These are phyloP conservation scores for Tanozyma kutaoensis DNA, from an alignment of 805 yeast species.

Conservation along the genomic window DNA sequence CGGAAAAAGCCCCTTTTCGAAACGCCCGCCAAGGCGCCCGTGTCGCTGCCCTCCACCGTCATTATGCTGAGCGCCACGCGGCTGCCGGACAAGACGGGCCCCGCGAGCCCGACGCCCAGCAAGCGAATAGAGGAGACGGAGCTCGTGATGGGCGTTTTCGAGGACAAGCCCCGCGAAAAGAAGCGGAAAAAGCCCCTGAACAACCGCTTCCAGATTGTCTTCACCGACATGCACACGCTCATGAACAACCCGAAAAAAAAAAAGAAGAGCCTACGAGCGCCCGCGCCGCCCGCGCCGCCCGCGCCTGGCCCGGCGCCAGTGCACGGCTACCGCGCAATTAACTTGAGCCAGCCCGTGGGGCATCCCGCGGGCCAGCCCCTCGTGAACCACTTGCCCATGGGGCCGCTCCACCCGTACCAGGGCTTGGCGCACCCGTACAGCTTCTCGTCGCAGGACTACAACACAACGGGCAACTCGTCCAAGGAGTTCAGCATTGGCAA, in stretches of 20 bases:
- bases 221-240: slow-evolving; percentile 9
- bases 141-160: slow-evolving; percentile 26
- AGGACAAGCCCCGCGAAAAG: slow-evolving; percentile 10
- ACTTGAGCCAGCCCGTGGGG: too few relatives aligned
- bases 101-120: slow-evolving; percentile 27
- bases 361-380: too few relatives aligned
- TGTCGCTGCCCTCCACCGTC: slow-evolving; percentile 30
- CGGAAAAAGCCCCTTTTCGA: slow-evolving; percentile 7
- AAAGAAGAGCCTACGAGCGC: neutral
- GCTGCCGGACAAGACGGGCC: slow-evolving; percentile 8
- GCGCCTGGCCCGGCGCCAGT: neutral
- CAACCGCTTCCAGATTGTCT: slow-evolving; percentile 8
- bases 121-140: slow-evolving; percentile 8
- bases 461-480: slow-evolving; percentile 8
- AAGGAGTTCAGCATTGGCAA: slow-evolving; percentile 18
- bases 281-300: neutral
- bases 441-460: slow-evolving; percentile 6
- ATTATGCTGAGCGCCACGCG: slow-evolving; percentile 20
- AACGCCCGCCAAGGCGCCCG: slow-evolving; percentile 18
- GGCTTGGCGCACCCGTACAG: too few relatives aligned
- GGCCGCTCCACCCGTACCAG: too few relatives aligned
- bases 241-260: slow-evolving; percentile 9
- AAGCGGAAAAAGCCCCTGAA: slow-evolving; percentile 1
- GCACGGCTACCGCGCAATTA: neutral
- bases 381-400: too few relatives aligned